A percentile compares a stretch with the other conserved stretches of the same genome.
These are phyloP conservation scores for Lignosus rhinocerotis DNA, from an alignment of 1,284 basidiomycete species.

Conservation along the genomic window DNA sequence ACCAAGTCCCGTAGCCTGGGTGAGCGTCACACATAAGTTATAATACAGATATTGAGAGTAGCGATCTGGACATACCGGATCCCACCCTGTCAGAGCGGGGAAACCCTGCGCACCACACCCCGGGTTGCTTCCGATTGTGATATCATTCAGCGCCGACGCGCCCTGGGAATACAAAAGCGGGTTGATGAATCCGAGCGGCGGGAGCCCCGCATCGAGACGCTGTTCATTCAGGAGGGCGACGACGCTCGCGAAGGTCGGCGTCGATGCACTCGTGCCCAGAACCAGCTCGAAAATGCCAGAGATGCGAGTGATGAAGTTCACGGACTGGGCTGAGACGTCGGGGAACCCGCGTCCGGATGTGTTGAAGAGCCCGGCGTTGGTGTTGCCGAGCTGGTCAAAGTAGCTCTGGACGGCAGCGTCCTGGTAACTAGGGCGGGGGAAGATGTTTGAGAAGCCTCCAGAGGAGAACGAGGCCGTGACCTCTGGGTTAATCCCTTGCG, in stretches of 20 bases:
- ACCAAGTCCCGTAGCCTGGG: constrained; percentile 30
- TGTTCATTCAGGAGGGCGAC: constrained; percentile 65
- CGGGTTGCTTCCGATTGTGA: constrained; percentile 21
- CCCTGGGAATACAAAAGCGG: constrained; percentile 38
- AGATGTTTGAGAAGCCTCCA: constrained; percentile 48
- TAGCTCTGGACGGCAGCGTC: constrained; percentile 32
- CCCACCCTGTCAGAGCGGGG: constrained; percentile 38
- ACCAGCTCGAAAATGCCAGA: constrained; percentile 42
- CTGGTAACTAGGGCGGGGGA: constrained; percentile 41
- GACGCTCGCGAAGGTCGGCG: constrained; percentile 48
- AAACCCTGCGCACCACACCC: constrained; percentile 38
- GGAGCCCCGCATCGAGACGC: constrained; percentile 41
- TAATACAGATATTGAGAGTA: constrained; percentile 8
- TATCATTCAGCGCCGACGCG: constrained; percentile 21
- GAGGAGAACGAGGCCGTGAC: constrained; percentile 42
- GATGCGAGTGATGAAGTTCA: constrained; percentile 30
- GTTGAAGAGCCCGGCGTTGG: constrained; percentile 27
- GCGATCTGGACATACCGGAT: constrained; percentile 23
- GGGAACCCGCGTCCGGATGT: constrained; percentile 28
- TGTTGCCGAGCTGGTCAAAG: constrained; percentile 23
- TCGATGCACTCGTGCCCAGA: constrained; percentile 35
- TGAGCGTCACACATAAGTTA: neutral
- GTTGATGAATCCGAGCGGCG: constrained; percentile 60
- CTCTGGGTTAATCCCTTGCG: constrained; percentile 45
- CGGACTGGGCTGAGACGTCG: constrained; percentile 24